A percentile compares a stretch with the other conserved stretches of the same genome.
phyloP scores from a whole-genome alignment of 2,329 filamentous ascomycete species.

The Pseudogymnoascus sp. region DNA sequence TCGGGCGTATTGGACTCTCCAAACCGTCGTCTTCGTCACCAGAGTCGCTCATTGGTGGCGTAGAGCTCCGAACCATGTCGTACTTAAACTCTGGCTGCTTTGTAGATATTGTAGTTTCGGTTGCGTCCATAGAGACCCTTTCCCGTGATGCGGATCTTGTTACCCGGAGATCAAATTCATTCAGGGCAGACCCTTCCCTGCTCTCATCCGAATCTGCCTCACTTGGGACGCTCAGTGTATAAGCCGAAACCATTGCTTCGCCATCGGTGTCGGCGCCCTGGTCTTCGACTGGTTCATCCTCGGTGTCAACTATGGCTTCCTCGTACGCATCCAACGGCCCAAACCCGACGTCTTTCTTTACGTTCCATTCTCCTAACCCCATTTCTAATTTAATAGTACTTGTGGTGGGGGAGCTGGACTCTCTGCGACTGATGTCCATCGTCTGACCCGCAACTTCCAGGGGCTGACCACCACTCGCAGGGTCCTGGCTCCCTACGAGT shows the following conservation, averaged over 20 bases:
- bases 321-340: background rate
- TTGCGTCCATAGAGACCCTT: background rate
- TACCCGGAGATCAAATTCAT: background rate
- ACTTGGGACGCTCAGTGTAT: background rate
- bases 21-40: background rate
- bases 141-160: background rate
- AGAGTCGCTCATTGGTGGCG: background rate
- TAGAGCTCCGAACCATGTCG: background rate
- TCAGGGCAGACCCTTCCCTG: background rate
- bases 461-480: conserved; percentile 27
- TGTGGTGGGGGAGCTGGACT: background rate
- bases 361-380: background rate
- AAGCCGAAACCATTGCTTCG: background rate
- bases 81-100: background rate
- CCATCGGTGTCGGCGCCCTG: background rate
- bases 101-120: background rate
- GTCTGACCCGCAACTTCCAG: conserved; percentile 19
- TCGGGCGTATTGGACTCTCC: background rate
- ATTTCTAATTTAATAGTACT: background rate
- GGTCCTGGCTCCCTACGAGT: conserved; percentile 29
- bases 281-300: background rate
- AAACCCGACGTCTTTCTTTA: background rate
- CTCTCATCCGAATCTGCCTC: background rate
- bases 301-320: background rate
- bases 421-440: conserved; percentile 1